phyloP scores from a whole-genome alignment of 768 basidiomycete species.

The Russula virescens region DNA sequence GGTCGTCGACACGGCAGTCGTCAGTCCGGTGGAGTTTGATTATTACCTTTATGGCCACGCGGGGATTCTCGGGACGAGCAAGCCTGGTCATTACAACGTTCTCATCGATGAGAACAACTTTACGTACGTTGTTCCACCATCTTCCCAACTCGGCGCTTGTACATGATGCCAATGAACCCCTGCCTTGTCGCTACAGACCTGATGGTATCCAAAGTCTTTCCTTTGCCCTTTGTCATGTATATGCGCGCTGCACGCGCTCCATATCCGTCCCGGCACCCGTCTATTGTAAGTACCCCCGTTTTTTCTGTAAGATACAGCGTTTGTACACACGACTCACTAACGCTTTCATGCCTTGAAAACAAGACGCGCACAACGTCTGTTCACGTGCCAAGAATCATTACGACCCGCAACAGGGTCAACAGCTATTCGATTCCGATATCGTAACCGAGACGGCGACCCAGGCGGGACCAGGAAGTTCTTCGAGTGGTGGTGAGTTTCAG shows the following conservation, averaged over 20 bases:
- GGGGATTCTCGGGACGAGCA: conserved; percentile 47
- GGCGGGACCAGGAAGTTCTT: too few relatives aligned
- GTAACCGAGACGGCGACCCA: too few relatives aligned
- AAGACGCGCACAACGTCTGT: conserved; percentile 72
- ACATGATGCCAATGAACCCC: not conserved
- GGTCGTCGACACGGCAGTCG: conserved; percentile 64
- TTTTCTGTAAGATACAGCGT: not conserved
- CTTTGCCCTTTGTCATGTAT: conserved; percentile 73
- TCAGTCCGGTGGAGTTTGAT: conserved; percentile 65
- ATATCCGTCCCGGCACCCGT: conserved; percentile 80
- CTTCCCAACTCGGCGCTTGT: not conserved
- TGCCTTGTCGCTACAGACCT: conserved; percentile 33
- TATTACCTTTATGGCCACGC: conserved; percentile 75
- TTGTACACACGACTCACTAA: not conserved
- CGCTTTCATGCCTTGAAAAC: conserved; percentile 26
- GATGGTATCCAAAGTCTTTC: conserved; percentile 65
- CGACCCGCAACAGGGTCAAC: conserved; percentile 47
- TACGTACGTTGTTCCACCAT: conserved; percentile 35
- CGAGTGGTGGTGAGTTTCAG: too few relatives aligned
- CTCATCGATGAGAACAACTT: conserved; percentile 52
- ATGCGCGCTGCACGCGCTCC: conserved; percentile 73
- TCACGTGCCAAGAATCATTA: conserved; percentile 75
- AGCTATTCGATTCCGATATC: conserved; percentile 43
- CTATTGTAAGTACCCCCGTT: conserved; percentile 48
- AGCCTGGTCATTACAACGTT: conserved; percentile 53